Conservation (phyloP, 441 rosid species). For the Gossypium davidsonii region DNA sequence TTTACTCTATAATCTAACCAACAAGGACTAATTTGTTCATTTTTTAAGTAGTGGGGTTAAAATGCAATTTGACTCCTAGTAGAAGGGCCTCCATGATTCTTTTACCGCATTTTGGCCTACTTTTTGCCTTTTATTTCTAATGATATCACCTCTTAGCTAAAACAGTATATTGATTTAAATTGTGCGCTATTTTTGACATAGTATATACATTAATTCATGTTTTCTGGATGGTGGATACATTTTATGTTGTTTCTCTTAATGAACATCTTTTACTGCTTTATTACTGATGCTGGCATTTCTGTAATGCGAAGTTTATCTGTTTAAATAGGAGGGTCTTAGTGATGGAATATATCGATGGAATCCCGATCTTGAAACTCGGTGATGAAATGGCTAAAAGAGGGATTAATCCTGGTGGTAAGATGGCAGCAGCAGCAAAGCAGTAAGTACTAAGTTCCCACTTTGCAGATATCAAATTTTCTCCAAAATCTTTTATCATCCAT, state of each 20-base stretch:
- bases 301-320: slow-evolving; percentile 13
- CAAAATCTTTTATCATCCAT: background rate
- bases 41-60: too few relatives aligned
- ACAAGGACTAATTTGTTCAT: too few relatives aligned
- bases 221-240: background rate
- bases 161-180: background rate
- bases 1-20: too few relatives aligned
- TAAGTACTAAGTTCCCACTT: slow-evolving; percentile 14
- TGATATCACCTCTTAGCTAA: background rate
- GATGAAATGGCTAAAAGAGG: slow-evolving; percentile 93
- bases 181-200: background rate
- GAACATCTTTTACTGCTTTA: slow-evolving; percentile 14
- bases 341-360: slow-evolving; percentile 91
- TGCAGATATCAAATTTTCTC: background rate
- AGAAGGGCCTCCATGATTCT: background rate
- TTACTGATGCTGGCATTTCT: slow-evolving; percentile 11
- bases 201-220: background rate
- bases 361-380: slow-evolving; percentile 85
- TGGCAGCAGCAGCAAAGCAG: slow-evolving; percentile 91
- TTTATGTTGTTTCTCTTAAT: background rate
- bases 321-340: slow-evolving; percentile 65
- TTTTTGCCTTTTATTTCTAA: background rate
- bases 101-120: background rate
- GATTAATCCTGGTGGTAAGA: slow-evolving; percentile 73
- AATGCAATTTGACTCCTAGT: too few relatives aligned